These are phyloP conservation scores for Termitomyces sp. DNA, from an alignment of 768 basidiomycete species.

Conservation along the genomic window DNA sequence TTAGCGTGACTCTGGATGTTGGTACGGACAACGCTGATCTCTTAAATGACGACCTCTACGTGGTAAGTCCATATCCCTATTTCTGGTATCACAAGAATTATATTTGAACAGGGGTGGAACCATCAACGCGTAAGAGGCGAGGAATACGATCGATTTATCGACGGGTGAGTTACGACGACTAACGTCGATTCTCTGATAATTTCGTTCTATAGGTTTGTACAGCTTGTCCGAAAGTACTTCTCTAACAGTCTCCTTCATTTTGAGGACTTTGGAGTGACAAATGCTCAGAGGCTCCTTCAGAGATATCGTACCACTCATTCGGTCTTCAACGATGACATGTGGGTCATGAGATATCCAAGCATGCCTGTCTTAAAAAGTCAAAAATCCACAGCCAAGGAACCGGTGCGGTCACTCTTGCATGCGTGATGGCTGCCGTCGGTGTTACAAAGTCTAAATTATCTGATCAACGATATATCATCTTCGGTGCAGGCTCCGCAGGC, in stretches of 20 bases:
- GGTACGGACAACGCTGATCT: conserved; percentile 69
- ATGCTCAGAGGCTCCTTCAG: conserved; percentile 64
- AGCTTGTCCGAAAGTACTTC: conserved; percentile 67
- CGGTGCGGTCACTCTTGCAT: conserved; percentile 68
- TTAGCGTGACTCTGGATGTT: conserved; percentile 65
- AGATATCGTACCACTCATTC: conserved; percentile 58
- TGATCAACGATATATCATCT: conserved; percentile 74
- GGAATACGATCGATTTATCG: conserved; percentile 72
- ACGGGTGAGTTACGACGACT: conserved; percentile 39
- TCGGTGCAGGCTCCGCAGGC: conserved; percentile 80
- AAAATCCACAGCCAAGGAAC: conserved; percentile 54
- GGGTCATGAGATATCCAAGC: conserved; percentile 4
- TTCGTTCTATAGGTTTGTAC: conserved; percentile 52
- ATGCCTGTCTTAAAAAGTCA: neutral
- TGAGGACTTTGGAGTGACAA: conserved; percentile 79
- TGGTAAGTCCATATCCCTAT: conserved; percentile 38
- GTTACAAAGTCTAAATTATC: conserved; percentile 59
- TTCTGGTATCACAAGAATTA: neutral
- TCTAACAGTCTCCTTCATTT: conserved; percentile 70
- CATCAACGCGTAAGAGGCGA: conserved; percentile 65
- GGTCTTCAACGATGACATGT: conserved; percentile 87
- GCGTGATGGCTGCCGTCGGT: conserved; percentile 60
- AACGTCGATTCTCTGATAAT: neutral
- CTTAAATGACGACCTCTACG: conserved; percentile 58
- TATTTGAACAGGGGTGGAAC: conserved; percentile 55